Conservation (phyloP, 169 alveolate genomes). For the Cyclospora cayetanensis region DNA sequence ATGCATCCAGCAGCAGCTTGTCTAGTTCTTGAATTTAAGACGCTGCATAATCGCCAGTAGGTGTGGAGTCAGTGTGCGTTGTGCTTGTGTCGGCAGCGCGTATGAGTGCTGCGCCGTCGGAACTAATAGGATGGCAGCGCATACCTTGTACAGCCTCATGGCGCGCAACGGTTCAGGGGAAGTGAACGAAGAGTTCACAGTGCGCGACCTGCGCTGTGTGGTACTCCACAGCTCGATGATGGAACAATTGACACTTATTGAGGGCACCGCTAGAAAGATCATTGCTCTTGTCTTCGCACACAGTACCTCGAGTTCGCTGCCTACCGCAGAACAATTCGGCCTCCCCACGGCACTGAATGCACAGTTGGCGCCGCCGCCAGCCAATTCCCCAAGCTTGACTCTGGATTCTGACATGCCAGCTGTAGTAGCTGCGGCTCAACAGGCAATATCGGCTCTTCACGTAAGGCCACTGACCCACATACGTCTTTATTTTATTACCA, state of each 20-base stretch:
- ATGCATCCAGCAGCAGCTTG: neutral
- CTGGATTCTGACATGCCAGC: neutral
- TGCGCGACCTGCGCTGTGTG: neutral
- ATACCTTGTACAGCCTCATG: slow-evolving; percentile 11
- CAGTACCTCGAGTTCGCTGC: neutral
- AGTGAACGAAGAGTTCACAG: neutral
- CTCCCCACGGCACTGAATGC: neutral
- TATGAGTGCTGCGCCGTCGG: slow-evolving; percentile 1
- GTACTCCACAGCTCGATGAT: neutral
- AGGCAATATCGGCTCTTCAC: slow-evolving; percentile 21
- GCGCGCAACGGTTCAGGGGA: neutral
- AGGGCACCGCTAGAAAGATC: neutral
- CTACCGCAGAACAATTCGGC: neutral
- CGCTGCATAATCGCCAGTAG: neutral
- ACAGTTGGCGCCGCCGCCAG: neutral
- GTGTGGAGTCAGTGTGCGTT: neutral
- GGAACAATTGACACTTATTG: neutral
- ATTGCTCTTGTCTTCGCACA: slow-evolving; percentile 17
- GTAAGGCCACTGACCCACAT: neutral
- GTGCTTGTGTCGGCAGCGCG: slow-evolving; percentile 2
- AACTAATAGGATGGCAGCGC: slow-evolving; percentile 24
- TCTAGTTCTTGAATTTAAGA: neutral
- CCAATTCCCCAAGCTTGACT: neutral
- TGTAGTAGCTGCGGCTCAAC: slow-evolving; percentile 34
- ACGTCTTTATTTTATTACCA: neutral